These are phyloP conservation scores for Lantana camara DNA, from an alignment of 257 asterid genomes.

Conservation along the genomic window DNA sequence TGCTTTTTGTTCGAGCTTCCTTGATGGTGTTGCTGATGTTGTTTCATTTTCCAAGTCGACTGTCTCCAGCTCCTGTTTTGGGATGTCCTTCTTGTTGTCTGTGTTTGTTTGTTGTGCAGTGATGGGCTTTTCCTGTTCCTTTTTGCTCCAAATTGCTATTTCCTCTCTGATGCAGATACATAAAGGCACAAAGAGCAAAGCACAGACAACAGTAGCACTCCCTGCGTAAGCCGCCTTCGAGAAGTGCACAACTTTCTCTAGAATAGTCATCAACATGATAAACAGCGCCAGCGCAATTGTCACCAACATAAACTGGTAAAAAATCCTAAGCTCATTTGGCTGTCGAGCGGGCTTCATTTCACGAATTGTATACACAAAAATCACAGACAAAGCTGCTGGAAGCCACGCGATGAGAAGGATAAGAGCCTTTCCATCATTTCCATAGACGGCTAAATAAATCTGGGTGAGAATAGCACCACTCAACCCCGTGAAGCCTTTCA, in stretches of 20 bases:
- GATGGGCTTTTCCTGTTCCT: slow-evolving; percentile 6
- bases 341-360: slow-evolving; percentile 52
- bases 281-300: slow-evolving; percentile 64
- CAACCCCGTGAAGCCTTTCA: slow-evolving; percentile 80
- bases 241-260: slow-evolving; percentile 45
- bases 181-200: slow-evolving; percentile 60
- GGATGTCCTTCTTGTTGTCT: slow-evolving; percentile 6
- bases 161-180: slow-evolving; percentile 63
- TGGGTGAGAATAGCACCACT: slow-evolving; percentile 88
- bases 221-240: slow-evolving; percentile 65
- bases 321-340: slow-evolving; percentile 47
- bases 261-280: slow-evolving; percentile 70
- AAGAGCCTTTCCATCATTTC: slow-evolving; percentile 69
- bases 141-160: slow-evolving; percentile 31
- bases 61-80: neutral
- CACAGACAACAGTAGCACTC: slow-evolving; percentile 62
- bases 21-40: too few species aligned
- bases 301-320: slow-evolving; percentile 56
- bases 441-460: slow-evolving; percentile 71
- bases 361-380: slow-evolving; percentile 80
- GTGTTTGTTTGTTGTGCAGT: slow-evolving; percentile 27
- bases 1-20: neutral
- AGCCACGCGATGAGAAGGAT: slow-evolving; percentile 88
- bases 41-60: neutral
- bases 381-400: slow-evolving; percentile 79